Base-by-base conservation (phyloP, 495 filamentous ascomycete species). In the Pseudomonodictys pantanalensis region DNA sequence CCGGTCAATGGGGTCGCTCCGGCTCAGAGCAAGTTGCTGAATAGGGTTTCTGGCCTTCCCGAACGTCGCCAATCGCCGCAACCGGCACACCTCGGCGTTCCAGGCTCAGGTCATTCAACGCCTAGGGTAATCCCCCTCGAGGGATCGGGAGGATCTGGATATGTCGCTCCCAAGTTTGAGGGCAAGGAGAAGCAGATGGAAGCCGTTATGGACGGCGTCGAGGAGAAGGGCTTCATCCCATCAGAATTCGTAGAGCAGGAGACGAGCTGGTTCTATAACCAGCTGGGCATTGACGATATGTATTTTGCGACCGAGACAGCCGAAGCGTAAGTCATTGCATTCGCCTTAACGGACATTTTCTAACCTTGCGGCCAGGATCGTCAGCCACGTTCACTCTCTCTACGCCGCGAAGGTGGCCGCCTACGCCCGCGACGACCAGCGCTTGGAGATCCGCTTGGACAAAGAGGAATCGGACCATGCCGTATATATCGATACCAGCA, bases 321-420 rank as follows among this genome's bases (percentile, higher is more conserved):
- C 23, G 88, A 91, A 39, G 89, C 88, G 63, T 69, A 61, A 46
- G 69, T 49, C 7, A 20, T 11, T 15, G 32, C 33, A 12, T 18
- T 35, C 10, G 35, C 24, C 25, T 29, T 23, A 39, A 18, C 17
- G 11, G 23, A 12, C 11, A 51, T 53, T 25, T 52, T 47, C 26
- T 59, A 22, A 59, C 28, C 11, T 7, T 25, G 18, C 9, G n/a
- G 22, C 8, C 25, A 71, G 67, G 47, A 92, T 98, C 61, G 87
- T 90, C 58, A 95, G 87, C 68, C 88, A 96, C 70, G 90, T 98
- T 62, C 92, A 91, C 47, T 97, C 92, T 12, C 81, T 98, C 28
- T 98, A 97, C 69, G 95, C 95, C 20, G 93, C 92, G 71, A 98
- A 98, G 77, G 85, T 97, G 42, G 95, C 95, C 5, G 93, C 93